These are phyloP conservation scores for Abelmoschus esculentus DNA, from an alignment of 345 rosid genomes.

Conservation along the genomic window DNA sequence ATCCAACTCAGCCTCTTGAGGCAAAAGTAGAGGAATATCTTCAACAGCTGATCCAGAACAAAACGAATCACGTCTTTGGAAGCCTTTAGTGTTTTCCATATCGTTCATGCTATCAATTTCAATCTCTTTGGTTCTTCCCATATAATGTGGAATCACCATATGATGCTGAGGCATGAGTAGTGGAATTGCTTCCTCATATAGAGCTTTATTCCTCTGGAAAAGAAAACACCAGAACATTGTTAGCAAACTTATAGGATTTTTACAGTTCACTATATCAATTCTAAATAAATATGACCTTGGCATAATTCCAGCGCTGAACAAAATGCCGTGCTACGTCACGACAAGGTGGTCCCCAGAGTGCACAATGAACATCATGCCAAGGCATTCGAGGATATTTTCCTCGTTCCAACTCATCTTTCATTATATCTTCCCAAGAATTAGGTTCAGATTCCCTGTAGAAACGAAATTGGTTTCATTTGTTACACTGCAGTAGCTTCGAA, in stretches of 20 bases:
- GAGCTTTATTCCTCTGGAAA: conserved; percentile 85
- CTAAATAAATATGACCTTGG: conserved; percentile 56
- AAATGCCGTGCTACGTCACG: conserved; percentile 95
- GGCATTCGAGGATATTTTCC: conserved; percentile 93
- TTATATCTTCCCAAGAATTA: conserved; percentile 97
- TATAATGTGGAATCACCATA: conserved; percentile 97
- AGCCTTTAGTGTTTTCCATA: conserved; percentile 35
- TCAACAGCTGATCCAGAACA: conserved; percentile 66
- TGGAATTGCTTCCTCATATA: conserved; percentile 87
- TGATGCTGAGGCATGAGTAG: conserved; percentile 97
- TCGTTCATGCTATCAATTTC: conserved; percentile 37
- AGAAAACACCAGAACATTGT: conserved; percentile 8
- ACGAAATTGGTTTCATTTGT: not conserved
- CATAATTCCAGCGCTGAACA: conserved; percentile 99
- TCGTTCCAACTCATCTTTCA: conserved; percentile 94
- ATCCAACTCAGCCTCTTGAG: conserved; percentile 67
- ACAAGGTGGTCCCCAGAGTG: conserved; percentile 98
- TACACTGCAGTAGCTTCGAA: not conserved
- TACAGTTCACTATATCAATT: not conserved
- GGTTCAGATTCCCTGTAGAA: conserved; percentile 96
- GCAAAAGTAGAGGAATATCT: conserved; percentile 93
- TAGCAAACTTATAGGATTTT: not conserved
- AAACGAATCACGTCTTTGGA: conserved; percentile 64
- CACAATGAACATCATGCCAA: conserved; percentile 99
- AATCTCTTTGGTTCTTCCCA: conserved; percentile 54